These are phyloP conservation scores for Nevesoporus exiguus DNA, from an alignment of 768 basidiomycete species.

Conservation along the genomic window DNA sequence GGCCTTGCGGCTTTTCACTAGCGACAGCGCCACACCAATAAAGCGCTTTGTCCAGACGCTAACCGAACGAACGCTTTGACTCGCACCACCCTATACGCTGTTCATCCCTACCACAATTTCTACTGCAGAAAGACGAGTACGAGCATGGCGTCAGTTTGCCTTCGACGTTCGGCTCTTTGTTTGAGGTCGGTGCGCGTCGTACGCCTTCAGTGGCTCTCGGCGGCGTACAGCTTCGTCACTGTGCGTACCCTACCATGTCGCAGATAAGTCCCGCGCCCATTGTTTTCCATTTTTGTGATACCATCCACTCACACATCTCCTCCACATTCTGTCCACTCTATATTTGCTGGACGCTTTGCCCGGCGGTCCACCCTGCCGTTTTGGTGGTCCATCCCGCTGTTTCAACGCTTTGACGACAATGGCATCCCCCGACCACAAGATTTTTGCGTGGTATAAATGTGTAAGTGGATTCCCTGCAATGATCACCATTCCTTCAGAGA, in stretches of 20 bases:
- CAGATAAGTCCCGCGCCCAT: slow-evolving; percentile 8
- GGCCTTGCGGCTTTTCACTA: neutral
- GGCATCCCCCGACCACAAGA: neutral
- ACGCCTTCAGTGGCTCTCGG: neutral
- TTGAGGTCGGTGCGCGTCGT: neutral
- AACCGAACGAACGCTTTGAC: neutral
- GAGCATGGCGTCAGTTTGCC: neutral
- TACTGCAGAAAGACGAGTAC: neutral
- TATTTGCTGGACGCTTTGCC: slow-evolving; percentile 1
- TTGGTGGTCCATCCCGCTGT: too few relatives aligned
- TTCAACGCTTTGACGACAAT: slow-evolving; percentile 18
- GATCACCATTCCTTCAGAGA: neutral
- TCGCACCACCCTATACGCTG: neutral
- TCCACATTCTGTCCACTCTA: neutral
- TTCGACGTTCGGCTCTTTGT: neutral
- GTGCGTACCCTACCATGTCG: neutral
- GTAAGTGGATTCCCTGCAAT: neutral
- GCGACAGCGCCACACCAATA: neutral
- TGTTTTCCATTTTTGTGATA: slow-evolving; percentile 4
- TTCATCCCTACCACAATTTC: neutral
- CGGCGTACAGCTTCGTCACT: neutral
- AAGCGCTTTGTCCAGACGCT: neutral
- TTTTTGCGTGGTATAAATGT: slow-evolving; percentile 9
- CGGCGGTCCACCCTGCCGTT: neutral
- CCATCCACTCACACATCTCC: neutral